Evolutionary conservation across 805 yeast species (phyloP).

Genomic region (Starmera dryadoides): DNA sequence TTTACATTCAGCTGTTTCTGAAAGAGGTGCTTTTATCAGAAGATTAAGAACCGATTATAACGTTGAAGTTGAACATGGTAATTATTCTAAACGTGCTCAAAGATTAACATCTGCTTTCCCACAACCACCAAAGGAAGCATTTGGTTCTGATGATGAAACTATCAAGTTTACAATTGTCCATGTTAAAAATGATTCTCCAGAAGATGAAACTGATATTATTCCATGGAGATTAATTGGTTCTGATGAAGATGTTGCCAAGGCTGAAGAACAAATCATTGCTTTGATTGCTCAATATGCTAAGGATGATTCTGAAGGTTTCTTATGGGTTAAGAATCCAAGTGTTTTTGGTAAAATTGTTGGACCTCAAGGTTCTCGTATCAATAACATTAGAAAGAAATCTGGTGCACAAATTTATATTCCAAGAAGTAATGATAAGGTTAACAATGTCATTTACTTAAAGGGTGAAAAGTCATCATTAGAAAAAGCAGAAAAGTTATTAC

Average conservation of each 20-base stretch:
- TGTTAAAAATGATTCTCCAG: constrained; percentile 18
- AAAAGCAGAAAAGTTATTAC: constrained; percentile 33
- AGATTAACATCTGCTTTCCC: constrained; percentile 38
- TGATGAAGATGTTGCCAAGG: constrained; percentile 41
- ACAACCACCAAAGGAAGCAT: constrained; percentile 39
- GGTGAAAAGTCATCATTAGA: constrained; percentile 53
- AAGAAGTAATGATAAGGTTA: constrained; percentile 41
- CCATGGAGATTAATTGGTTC: constrained; percentile 67
- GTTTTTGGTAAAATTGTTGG: constrained; percentile 65
- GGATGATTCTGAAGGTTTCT: constrained; percentile 49
- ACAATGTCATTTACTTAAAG: constrained; percentile 48
- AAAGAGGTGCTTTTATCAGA: constrained; percentile 57
- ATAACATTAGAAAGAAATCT: constrained; percentile 49
- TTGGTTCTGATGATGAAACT: constrained; percentile 30
- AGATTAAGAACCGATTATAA: constrained; percentile 42
- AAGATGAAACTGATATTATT: constrained; percentile 28
- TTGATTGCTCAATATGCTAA: constrained; percentile 39
- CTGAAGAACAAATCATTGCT: constrained; percentile 41
- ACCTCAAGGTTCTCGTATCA: constrained; percentile 64
- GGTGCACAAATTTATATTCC: constrained; percentile 60
- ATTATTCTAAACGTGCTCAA: constrained; percentile 39
- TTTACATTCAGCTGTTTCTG: constrained; percentile 54
- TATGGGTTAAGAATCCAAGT: constrained; percentile 47
- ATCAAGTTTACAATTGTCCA: constrained; percentile 41
- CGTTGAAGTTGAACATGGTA: constrained; percentile 57